phyloP scores from a whole-genome alignment of 75 land plant species.

The Picea glauca region DNA sequence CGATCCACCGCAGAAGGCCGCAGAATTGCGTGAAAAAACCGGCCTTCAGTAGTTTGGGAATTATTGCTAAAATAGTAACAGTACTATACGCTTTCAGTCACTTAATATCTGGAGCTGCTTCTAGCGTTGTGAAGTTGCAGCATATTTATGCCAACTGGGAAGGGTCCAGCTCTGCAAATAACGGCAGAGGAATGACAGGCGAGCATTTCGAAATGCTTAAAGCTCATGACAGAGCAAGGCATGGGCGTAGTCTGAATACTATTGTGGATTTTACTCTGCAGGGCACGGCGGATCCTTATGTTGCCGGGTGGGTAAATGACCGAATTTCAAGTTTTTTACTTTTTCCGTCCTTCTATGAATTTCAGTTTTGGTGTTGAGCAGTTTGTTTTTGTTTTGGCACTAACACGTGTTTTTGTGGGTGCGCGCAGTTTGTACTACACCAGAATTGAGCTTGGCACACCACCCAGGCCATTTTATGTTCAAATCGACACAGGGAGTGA shows the following conservation, averaged over 20 bases:
- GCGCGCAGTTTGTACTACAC: slow-evolving; percentile 64
- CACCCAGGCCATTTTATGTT: slow-evolving; percentile 67
- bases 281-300: slow-evolving; percentile 31
- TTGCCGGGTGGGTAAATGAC: slow-evolving; percentile 19
- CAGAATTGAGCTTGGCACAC: slow-evolving; percentile 59
- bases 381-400: neutral
- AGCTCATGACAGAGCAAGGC: slow-evolving; percentile 36
- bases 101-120: neutral
- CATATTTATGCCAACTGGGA: slow-evolving; percentile 30
- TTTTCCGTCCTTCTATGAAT: neutral
- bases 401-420: neutral
- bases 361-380: neutral
- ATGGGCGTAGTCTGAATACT: slow-evolving; percentile 26
- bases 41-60: no score
- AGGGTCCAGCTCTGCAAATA: slow-evolving; percentile 13
- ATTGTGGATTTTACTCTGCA: slow-evolving; percentile 41
- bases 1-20: no score
- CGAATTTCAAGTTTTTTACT: neutral
- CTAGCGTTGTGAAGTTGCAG: slow-evolving; percentile 15
- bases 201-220: slow-evolving; percentile 26
- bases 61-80: neutral
- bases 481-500: slow-evolving; percentile 92
- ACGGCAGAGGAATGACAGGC: slow-evolving; percentile 18
- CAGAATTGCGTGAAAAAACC: no score
- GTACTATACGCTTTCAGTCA: neutral